phyloP scores from a whole-genome alignment of 495 filamentous ascomycete genomes.

The Podospora tetraspora region DNA sequence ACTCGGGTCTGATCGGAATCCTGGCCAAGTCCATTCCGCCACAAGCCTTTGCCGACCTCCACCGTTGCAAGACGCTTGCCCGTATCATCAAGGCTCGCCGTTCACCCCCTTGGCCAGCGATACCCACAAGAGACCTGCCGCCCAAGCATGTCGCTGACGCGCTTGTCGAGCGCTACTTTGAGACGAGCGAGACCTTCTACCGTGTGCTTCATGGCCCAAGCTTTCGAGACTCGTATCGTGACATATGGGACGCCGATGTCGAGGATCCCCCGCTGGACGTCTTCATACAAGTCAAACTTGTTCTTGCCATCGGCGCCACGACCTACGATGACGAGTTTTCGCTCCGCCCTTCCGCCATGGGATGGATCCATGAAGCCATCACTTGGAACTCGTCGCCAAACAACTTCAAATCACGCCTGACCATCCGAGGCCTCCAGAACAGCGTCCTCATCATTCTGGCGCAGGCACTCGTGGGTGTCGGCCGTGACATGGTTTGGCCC shows the following conservation, averaged over 20 bases:
- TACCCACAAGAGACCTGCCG: slow-evolving; percentile 34
- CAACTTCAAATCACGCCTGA: slow-evolving; percentile 20
- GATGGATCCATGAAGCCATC: slow-evolving; percentile 26
- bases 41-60: slow-evolving; percentile 1
- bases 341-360: slow-evolving; percentile 14
- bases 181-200: slow-evolving; percentile 44
- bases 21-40: slow-evolving; percentile 4
- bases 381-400: slow-evolving; percentile 22
- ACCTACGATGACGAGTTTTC: slow-evolving; percentile 23
- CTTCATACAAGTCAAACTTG: slow-evolving; percentile 23
- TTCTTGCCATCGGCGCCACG: slow-evolving; percentile 23
- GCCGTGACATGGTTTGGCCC: slow-evolving; percentile 20
- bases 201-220: slow-evolving; percentile 55
- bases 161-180: slow-evolving; percentile 42
- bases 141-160: slow-evolving; percentile 42
- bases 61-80: slow-evolving; percentile 31
- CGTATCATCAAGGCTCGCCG: slow-evolving; percentile 20
- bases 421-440: slow-evolving; percentile 16
- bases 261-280: slow-evolving; percentile 16
- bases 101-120: slow-evolving; percentile 17
- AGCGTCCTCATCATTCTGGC: slow-evolving; percentile 22
- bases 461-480: slow-evolving; percentile 17
- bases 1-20: slow-evolving; percentile 26
- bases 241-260: slow-evolving; percentile 23
- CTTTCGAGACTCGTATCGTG: slow-evolving; percentile 24